Percentiles rank a stretch among this genome's conserved stretches.
phyloP scores from a whole-genome alignment of 768 basidiomycete species.

The Xerocomus spinulosus region DNA sequence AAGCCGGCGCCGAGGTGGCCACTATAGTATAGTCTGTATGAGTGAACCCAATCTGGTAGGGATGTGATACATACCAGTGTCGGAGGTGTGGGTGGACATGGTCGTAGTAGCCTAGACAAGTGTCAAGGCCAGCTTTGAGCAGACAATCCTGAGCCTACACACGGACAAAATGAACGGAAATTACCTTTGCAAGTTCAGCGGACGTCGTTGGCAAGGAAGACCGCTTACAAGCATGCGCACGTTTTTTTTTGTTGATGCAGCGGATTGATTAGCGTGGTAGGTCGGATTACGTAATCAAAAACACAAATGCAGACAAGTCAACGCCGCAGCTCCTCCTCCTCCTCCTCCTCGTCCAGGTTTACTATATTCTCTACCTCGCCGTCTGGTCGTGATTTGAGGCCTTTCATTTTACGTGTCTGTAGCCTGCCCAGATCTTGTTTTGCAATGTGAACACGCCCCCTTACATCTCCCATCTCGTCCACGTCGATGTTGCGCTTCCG shows the following conservation, averaged over 20 bases:
- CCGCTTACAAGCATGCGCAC: constrained; percentile 9
- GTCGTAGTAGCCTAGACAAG: constrained; percentile 2
- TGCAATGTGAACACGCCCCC: constrained; percentile 84
- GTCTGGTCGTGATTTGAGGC: constrained; percentile 48
- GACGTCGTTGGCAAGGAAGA: constrained; percentile 5
- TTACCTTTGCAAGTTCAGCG: constrained; percentile 7
- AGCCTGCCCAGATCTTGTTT: constrained; percentile 84
- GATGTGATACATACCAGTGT: not conserved
- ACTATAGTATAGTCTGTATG: not conserved
- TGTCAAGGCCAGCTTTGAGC: constrained; percentile 2
- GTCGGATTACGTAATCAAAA: constrained; percentile 18
- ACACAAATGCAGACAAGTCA: constrained; percentile 8
- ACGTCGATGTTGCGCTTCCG: constrained; percentile 93
- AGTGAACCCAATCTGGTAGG: not conserved
- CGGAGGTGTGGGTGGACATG: not conserved
- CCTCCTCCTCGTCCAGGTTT: constrained; percentile 5
- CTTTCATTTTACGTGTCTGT: constrained; percentile 97
- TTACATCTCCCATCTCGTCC: constrained; percentile 96
- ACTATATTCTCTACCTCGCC: not conserved
- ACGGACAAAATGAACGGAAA: not conserved
- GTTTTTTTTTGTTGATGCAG: constrained; percentile 5
- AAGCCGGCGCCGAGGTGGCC: not conserved
- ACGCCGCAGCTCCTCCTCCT: constrained; percentile 20
- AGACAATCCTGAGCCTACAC: not conserved
- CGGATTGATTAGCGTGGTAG: constrained; percentile 7